Evolutionary conservation across 495 filamentous ascomycete genomes (phyloP).

Genomic region (Penicillium atrosanguineum): DNA sequence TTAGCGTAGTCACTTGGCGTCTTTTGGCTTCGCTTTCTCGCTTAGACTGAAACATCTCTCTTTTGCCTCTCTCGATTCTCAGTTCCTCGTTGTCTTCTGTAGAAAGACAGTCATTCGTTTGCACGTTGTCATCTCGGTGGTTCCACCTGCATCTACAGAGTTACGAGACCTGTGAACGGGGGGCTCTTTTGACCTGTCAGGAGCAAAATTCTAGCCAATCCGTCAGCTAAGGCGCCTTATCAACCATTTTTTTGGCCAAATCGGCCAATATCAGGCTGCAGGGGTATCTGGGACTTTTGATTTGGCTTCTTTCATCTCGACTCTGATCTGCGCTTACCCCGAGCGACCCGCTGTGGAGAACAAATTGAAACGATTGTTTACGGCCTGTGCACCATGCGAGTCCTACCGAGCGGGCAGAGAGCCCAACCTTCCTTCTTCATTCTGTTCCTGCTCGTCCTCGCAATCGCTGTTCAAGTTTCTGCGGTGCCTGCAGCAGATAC

Average conservation of each 20-base stretch:
- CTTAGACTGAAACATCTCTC: constrained; percentile 7
- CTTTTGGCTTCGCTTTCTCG: constrained; percentile 20
- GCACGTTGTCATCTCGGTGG: background rate
- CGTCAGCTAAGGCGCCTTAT: background rate
- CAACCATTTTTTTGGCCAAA: background rate
- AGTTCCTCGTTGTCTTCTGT: constrained; percentile 11
- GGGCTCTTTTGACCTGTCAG: constrained; percentile 1
- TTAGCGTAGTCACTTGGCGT: constrained; percentile 19
- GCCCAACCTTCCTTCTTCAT: constrained; percentile 24
- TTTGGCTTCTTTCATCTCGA: constrained; percentile 1
- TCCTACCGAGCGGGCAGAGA: constrained; percentile 22
- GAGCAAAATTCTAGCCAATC: constrained; percentile 3
- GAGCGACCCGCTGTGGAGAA: constrained; percentile 31
- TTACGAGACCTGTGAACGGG: background rate
- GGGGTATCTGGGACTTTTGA: background rate
- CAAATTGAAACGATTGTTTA: constrained; percentile 19
- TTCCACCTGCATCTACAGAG: background rate
- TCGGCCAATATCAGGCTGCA: background rate
- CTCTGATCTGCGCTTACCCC: constrained; percentile 19
- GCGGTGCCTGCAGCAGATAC: constrained; percentile 19
- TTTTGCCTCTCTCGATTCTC: constrained; percentile 1
- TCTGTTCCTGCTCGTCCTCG: constrained; percentile 23
- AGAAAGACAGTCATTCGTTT: constrained; percentile 22
- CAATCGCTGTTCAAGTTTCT: constrained; percentile 22
- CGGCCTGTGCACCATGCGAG: constrained; percentile 18